Evolutionary conservation across 2,329 filamentous ascomycete genomes (phyloP), one percentile per base, ranked within the genome.

Genomic region (Penicillium hesseltinei): DNA sequence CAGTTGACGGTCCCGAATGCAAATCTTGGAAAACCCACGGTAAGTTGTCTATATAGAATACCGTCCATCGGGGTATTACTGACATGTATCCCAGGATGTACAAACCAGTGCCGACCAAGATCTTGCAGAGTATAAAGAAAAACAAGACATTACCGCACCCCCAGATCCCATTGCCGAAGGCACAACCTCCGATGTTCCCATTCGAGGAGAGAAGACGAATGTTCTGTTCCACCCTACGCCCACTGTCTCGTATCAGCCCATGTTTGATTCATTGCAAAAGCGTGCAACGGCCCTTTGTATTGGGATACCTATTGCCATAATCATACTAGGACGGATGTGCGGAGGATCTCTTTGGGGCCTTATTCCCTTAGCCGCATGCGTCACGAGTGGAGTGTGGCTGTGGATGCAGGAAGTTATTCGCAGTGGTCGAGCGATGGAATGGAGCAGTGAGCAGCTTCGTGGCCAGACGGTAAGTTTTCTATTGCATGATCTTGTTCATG

Each of bases 191-290:
- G 94, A 97, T 74, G 92, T 97, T 1, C 94, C 94, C 3, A 96
- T 97, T 57, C 90, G 92, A 70, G 93, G 92, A 68, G 93, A 97
- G 72, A 97, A 94, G 82, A 97, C 94, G 4, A 97, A 96, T 61
- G 88, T 97, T 19, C 82, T 97, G 31, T 97, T 97, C 75, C 93
- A 97, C 74, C 93, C 94, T 17, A 97, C 93, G 0, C 93, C 93
- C 0, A 89, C 89, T 0, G 84, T 96, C 64, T 91, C 88, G 77
- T 96, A 91, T 70, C 91, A 96, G 73, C 91, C 92, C 5, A 96
- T 92, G 83, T 97, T 90, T 71, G 84, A 81, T 75, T 84, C 13
- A 75, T 97, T 57, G 91, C 21, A 97, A 75, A 84, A 85, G 63
- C 84, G 88, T 10, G 90, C 88, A n/a, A 86, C 84, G 45, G 78